Evolutionary conservation across 2,329 filamentous ascomycete genomes (phyloP), one percentile per base, ranked within the genome.

Genomic region (Microdochium bolleyi): DNA sequence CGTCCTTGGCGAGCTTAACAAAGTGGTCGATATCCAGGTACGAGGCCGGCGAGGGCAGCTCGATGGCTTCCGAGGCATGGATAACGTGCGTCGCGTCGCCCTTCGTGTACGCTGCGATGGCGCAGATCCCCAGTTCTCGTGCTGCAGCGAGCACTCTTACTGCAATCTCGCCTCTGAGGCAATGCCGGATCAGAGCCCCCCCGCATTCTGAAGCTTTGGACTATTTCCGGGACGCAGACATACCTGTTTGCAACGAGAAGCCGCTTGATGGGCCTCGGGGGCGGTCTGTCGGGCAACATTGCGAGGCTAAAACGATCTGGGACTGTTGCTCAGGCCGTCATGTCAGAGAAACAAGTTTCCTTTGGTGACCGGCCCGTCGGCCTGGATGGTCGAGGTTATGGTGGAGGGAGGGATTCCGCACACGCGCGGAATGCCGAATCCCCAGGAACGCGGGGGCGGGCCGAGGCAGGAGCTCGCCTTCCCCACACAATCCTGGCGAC

Each of bases 121-220:
- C 83, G 52, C 80, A 74, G 9, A 83, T 69, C 13, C 67, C 69
- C 2, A 84, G 68, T 64, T 86, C 83, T 41, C 80, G 72, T n/a
- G 78, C 79, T 52, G 82, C 74, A 27, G 76, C 74, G 32, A 85
- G 68, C 49, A 85, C 82, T 13, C 83, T 74, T 2, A 80, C 75
- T 52, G 82, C 82, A 51, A 87, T 85, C 64, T 86, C 83, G 52
- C 83, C 83, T 68, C 81, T 82, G 51, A 4, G 57, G 49, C 24
- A 49, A 51, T 27, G 30, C 51, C 49, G 25, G 10, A 24, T 30
- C n/a, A n/a, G n/a, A n/a, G n/a, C n/a, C n/a, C n/a, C n/a, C n/a
- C n/a, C n/a, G 27, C 27, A 30, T 30, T 53, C 50, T 50, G 44
- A 44, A 16, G 24, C 24, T 5, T 37, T n/a, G n/a, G n/a, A n/a